Conservation (phyloP, 116 monocot genomes). For the Trichopus zeylanicus region DNA sequence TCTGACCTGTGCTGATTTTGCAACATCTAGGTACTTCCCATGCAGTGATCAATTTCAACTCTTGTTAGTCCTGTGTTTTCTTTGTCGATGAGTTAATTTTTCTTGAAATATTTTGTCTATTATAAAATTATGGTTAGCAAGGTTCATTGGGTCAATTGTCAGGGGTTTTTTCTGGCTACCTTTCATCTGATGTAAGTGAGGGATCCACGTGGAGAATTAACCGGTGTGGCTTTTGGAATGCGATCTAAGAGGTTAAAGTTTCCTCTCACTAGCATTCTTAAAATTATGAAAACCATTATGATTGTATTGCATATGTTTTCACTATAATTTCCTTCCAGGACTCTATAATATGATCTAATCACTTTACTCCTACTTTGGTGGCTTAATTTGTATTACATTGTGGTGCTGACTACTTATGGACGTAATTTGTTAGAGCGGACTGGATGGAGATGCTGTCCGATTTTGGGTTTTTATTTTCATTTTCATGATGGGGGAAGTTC, state of each 20-base stretch:
- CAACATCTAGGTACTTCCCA: no score
- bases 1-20: no score
- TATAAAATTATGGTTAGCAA: no score
- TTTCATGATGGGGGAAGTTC: no score
- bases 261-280: background rate
- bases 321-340: background rate
- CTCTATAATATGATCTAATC: no score
- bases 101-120: background rate
- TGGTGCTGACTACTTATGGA: no score
- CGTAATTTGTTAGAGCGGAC: no score
- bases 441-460: no score
- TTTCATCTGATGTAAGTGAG: constrained; percentile 48
- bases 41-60: background rate
- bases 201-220: constrained; percentile 50
- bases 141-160: background rate
- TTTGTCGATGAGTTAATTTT: background rate
- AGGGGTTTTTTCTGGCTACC: constrained; percentile 62
- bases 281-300: background rate
- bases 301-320: no score
- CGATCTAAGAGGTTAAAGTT: constrained; percentile 55
- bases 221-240: constrained; percentile 67
- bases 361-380: no score
- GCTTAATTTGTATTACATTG: no score
- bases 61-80: background rate
- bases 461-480: no score